Conservation (phyloP, 352 stramenopile species). For the Phytopythium oedochilum region DNA sequence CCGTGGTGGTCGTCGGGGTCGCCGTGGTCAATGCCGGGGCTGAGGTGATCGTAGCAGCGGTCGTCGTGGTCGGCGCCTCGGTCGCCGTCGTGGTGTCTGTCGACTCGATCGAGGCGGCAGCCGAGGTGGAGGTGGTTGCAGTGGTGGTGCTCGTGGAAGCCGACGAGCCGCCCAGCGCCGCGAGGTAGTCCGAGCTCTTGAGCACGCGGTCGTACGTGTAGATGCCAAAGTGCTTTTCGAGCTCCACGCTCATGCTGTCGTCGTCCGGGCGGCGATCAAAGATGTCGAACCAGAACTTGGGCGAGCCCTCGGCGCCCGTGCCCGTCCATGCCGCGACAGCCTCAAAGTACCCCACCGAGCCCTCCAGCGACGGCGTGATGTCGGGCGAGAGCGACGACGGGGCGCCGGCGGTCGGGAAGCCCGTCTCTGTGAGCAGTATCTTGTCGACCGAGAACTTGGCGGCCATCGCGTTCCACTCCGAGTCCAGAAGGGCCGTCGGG, state of each 20-base stretch:
- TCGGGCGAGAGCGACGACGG: conserved; percentile 26
- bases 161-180: conserved; percentile 1
- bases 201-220: conserved; percentile 39
- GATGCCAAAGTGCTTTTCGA: conserved; percentile 54
- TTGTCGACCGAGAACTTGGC: conserved; percentile 27
- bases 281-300: conserved; percentile 56
- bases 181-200: conserved; percentile 32
- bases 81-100: background rate
- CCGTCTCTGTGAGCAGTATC: conserved; percentile 53
- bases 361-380: conserved; percentile 31
- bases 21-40: background rate
- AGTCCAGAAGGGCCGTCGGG: conserved; percentile 31
- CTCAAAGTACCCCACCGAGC: conserved; percentile 20
- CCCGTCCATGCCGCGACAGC: conserved; percentile 16
- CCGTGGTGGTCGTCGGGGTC: background rate
- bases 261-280: conserved; percentile 55
- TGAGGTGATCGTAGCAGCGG: background rate
- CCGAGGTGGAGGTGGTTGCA: background rate
- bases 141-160: background rate
- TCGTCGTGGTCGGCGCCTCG: background rate
- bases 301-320: conserved; percentile 16
- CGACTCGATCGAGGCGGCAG: background rate
- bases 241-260: conserved; percentile 23
- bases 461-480: conserved; percentile 36
- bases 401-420: conserved; percentile 39